Base-by-base conservation (phyloP, 2,329 filamentous ascomycete species). In the Phoma sp. region DNA sequence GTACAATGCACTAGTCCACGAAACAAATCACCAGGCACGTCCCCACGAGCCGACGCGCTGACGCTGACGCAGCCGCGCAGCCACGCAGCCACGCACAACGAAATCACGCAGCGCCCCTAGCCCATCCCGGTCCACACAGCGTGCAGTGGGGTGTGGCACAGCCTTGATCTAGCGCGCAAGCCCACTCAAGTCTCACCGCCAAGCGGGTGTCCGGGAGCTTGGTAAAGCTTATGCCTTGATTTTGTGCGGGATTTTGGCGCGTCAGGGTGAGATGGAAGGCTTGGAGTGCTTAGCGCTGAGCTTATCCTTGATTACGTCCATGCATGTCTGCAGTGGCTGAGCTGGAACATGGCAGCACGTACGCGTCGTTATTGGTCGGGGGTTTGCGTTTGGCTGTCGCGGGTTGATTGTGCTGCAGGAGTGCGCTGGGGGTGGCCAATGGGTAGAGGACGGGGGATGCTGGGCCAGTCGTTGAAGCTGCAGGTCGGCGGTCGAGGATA, bases 211-310 rank as follows among this genome's bases (percentile, higher is more conserved):
- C 12, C 25, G 13, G 27, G 55, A 46, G 62, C 69, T 73, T 71
- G 62, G 51, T 55, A 46, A 31, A 56, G 70, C 69, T 72, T 73
- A 57, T 62, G 47, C 58, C 57, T 44, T 48, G 54, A 13, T 33
- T 54, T 52, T 51, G 29, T 69, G 67, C 47, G 69, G 64, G 48
- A 68, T 68, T 67, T 70, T 62, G 37, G 17, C 19, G 24, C 48
- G 57, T 62, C 55, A 62, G 17, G 17, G 17, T 17, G 17, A 17
- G 17, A 17, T 17, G 17, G 55, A 60, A 70, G 66, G 70, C 70
- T 73, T 73, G 57, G 50, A 31, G 7, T 29, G 54, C 62, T 66
- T 62, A 65, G 65, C 44, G 37, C 47, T 13, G 8, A n/a, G 7
- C 6, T 2, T 3, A 37, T 39, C 54, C 55, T n/a, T 58, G 54